Conservation (phyloP, 2,329 filamentous ascomycete species). For the Curvularia sp. region DNA sequence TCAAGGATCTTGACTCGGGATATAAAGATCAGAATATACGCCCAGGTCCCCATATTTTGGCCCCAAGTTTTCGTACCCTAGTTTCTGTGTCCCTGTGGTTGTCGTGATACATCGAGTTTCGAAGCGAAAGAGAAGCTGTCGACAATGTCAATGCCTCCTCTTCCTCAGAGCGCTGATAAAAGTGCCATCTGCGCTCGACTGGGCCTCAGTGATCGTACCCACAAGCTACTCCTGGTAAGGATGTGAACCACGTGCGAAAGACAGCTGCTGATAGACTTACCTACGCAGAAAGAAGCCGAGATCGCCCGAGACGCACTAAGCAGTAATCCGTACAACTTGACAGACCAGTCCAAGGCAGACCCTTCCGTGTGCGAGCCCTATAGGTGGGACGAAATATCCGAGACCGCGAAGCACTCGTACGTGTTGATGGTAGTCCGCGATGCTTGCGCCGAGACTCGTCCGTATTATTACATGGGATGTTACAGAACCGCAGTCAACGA, state of each 20-base stretch:
- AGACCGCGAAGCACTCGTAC: conserved; percentile 57
- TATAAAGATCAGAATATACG: conserved; percentile 31
- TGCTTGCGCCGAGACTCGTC: conserved; percentile 51
- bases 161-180: conserved; percentile 57
- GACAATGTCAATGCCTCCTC: conserved; percentile 30
- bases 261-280: conserved; percentile 13
- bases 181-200: conserved; percentile 54
- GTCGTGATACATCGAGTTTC: conserved; percentile 4
- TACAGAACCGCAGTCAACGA: conserved; percentile 53
- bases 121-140: neutral
- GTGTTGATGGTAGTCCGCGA: conserved; percentile 53
- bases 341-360: conserved; percentile 45
- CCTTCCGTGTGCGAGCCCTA: conserved; percentile 50
- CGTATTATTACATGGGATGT: conserved; percentile 54
- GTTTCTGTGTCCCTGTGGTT: neutral
- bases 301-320: conserved; percentile 54
- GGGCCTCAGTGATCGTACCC: conserved; percentile 52
- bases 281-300: conserved; percentile 53
- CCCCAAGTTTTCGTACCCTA: neutral
- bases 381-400: conserved; percentile 57
- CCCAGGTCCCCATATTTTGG: neutral
- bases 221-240: conserved; percentile 56
- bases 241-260: neutral
- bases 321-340: conserved; percentile 49
- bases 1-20: conserved; percentile 12